Evolutionary conservation across 148 eudicot species (phyloP).

Genomic region (Chenopodium berlandieri): DNA sequence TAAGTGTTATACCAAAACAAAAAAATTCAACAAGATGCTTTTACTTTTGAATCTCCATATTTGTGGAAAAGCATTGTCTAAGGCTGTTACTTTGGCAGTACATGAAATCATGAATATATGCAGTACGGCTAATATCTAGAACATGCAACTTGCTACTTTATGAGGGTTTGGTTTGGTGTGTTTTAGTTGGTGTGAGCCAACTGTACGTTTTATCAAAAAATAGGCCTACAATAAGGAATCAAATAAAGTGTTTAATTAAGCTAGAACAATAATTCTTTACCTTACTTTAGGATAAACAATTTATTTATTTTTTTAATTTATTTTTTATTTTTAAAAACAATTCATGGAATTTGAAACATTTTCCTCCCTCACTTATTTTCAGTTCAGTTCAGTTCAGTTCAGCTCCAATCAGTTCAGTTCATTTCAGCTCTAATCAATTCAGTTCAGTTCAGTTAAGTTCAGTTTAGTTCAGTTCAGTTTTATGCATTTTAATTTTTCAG

Average conservation of each 20-base stretch:
- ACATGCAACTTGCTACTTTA: conserved; percentile 2
- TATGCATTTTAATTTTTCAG: no score
- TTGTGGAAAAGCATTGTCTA: background rate
- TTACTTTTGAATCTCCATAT: conserved; percentile 27
- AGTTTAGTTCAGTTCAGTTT: no score
- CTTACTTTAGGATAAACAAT: no score
- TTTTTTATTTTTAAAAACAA: no score
- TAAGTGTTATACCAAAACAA: conserved; percentile 7
- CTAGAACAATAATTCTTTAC: no score
- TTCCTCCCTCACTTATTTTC: no score
- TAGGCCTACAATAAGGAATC: background rate
- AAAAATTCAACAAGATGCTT: conserved; percentile 14
- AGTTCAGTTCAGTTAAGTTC: no score
- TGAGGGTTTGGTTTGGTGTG: background rate
- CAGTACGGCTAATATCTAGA: background rate
- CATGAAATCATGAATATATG: conserved; percentile 12
- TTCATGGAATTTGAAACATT: no score
- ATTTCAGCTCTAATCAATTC: no score
- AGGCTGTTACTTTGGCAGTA: background rate
- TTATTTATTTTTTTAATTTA: no score
- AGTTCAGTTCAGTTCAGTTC: no score
- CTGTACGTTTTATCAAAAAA: background rate
- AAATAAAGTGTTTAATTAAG: background rate
- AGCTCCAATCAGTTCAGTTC: no score
- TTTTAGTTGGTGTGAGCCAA: background rate